These are phyloP conservation scores for Elaeis oleifera DNA, from an alignment of 202 grass and related monocot genomes.

Conservation along the genomic window DNA sequence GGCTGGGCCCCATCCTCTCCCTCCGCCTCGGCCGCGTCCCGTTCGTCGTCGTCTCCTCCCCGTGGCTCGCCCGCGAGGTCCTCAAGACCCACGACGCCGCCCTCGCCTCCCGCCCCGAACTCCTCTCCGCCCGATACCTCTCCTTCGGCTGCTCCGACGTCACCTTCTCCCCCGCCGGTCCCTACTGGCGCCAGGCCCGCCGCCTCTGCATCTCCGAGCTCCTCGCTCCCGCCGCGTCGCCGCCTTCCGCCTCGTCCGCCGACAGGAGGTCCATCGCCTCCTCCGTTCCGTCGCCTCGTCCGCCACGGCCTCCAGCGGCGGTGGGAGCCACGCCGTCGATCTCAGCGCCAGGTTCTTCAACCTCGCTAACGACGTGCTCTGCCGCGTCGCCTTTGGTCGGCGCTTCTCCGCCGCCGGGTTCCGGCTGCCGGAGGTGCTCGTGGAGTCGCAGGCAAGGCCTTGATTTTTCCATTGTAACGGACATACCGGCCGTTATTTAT, in stretches of 20 bases:
- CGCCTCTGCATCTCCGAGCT: conserved; percentile 15
- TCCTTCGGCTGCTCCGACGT: conserved; percentile 16
- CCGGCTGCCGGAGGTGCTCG: conserved; percentile 39
- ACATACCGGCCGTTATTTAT: no score
- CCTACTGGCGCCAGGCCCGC: conserved; percentile 16
- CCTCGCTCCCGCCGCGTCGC: conserved; percentile 6
- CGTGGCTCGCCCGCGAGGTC: conserved; percentile 6
- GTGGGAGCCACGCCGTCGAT: neutral
- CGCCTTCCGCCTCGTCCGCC: conserved; percentile 2
- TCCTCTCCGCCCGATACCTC: conserved; percentile 8
- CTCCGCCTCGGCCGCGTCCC: conserved; percentile 8
- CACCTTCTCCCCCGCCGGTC: conserved; percentile 10
- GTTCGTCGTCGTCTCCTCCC: conserved; percentile 3
- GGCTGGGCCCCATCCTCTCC: neutral
- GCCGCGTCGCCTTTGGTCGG: conserved; percentile 47
- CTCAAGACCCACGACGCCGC: conserved; percentile 9
- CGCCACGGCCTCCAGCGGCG: neutral
- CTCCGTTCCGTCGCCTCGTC: neutral
- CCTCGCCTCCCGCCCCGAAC: conserved; percentile 11
- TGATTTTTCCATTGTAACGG: no score
- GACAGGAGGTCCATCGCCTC: conserved; percentile 7
- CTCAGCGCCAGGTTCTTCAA: conserved; percentile 23
- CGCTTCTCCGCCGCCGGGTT: conserved; percentile 30
- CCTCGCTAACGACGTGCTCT: conserved; percentile 60
- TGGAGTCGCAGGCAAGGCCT: conserved; percentile 28